A percentile compares a stretch with the other conserved stretches of the same genome.
phyloP scores from a whole-genome alignment of 306 rosid species.

The Prunus kanzakura region DNA sequence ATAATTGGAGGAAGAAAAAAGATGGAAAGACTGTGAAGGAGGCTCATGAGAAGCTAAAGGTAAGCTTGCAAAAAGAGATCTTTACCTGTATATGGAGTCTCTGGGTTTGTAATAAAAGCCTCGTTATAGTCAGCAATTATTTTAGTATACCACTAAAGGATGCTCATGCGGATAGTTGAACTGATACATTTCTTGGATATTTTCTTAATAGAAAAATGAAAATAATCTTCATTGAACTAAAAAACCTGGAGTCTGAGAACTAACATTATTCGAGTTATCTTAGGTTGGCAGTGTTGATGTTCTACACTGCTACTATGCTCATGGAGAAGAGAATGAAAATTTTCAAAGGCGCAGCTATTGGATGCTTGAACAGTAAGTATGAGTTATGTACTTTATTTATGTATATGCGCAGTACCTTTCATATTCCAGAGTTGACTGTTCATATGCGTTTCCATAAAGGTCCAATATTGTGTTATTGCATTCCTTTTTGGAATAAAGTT shows the following conservation, averaged over 20 bases:
- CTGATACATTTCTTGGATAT: neutral
- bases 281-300: slow-evolving; percentile 94
- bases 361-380: slow-evolving; percentile 90
- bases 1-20: slow-evolving; percentile 89
- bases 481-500: neutral
- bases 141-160: neutral
- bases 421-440: neutral
- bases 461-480: neutral
- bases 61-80: slow-evolving; percentile 26
- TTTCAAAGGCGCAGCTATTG: slow-evolving; percentile 96
- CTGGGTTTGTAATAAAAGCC: neutral
- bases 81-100: slow-evolving; percentile 11
- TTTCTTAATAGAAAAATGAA: neutral
- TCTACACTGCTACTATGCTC: slow-evolving; percentile 92
- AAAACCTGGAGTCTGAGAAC: slow-evolving; percentile 12
- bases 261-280: slow-evolving; percentile 42
- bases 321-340: slow-evolving; percentile 88
- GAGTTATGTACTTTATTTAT: slow-evolving; percentile 7
- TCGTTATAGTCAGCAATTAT: neutral
- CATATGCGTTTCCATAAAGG: neutral
- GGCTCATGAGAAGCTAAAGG: slow-evolving; percentile 97
- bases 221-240: neutral
- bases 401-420: neutral
- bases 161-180: neutral
- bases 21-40: slow-evolving; percentile 93